Evolutionary conservation across 306 rosid species (phyloP).

Genomic region (Quercus wislizeni): DNA sequence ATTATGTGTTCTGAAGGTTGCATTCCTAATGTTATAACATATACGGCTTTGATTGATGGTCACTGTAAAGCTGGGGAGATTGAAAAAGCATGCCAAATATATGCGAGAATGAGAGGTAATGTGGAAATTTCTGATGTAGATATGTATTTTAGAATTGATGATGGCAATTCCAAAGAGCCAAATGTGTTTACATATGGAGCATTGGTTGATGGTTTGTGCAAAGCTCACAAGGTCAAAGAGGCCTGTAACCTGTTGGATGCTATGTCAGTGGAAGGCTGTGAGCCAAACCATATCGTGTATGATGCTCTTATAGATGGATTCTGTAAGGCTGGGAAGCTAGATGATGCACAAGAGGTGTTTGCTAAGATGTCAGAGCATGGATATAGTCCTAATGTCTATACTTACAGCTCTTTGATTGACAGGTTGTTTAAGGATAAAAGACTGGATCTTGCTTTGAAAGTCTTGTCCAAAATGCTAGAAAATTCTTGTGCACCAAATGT

Average conservation of each 20-base stretch:
- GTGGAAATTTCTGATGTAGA: constrained; percentile 52
- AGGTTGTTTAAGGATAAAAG: constrained; percentile 70
- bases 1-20: constrained; percentile 68
- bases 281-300: constrained; percentile 68
- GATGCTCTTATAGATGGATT: constrained; percentile 87
- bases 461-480: constrained; percentile 81
- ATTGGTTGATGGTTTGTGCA: constrained; percentile 89
- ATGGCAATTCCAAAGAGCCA: constrained; percentile 40
- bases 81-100: constrained; percentile 77
- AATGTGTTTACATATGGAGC: constrained; percentile 79
- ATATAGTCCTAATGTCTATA: constrained; percentile 65
- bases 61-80: constrained; percentile 72
- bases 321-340: constrained; percentile 75
- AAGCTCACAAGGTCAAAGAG: constrained; percentile 67
- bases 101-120: constrained; percentile 70
- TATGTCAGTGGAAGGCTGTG: constrained; percentile 64
- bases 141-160: constrained; percentile 56
- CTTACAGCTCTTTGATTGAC: constrained; percentile 82
- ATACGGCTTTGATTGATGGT: constrained; percentile 85
- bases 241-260: constrained; percentile 62
- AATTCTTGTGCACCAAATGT: constrained; percentile 75
- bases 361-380: constrained; percentile 75
- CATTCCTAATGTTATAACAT: constrained; percentile 71
- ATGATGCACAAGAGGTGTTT: constrained; percentile 77
- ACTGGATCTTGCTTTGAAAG: constrained; percentile 72